A percentile compares a stretch with the other conserved stretches of the same genome.
phyloP scores from a whole-genome alignment of 1,284 basidiomycete species.

The Rhodotorula sp. region DNA sequence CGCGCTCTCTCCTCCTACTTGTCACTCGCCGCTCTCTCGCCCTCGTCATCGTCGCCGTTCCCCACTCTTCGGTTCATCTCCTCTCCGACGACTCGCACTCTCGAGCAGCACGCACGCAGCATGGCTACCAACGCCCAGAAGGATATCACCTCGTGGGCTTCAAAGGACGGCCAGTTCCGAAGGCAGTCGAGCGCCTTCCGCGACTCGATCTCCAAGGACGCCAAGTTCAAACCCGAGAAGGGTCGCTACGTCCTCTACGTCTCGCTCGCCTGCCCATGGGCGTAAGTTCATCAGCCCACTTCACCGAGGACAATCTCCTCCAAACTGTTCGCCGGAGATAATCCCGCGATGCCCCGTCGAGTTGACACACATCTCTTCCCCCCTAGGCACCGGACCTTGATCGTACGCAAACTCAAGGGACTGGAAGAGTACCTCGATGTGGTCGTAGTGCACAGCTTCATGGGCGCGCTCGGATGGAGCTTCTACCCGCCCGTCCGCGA shows the following conservation, averaged over 20 bases:
- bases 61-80: neutral
- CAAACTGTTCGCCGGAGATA: neutral
- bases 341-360: neutral
- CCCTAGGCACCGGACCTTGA: constrained; percentile 73
- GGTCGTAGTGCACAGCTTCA: constrained; percentile 77
- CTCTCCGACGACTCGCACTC: neutral
- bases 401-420: constrained; percentile 85
- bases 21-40: neutral
- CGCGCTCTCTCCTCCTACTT: neutral
- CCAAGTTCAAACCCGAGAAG: constrained; percentile 75
- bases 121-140: constrained; percentile 9
- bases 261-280: constrained; percentile 63
- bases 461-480: constrained; percentile 56
- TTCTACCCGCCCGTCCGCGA: constrained; percentile 40
- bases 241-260: constrained; percentile 89
- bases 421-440: constrained; percentile 77
- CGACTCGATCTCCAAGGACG: constrained; percentile 58
- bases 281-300: constrained; percentile 9
- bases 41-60: neutral
- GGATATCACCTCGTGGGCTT: constrained; percentile 63
- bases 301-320: constrained; percentile 35
- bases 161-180: constrained; percentile 77
- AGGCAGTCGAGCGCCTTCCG: constrained; percentile 52
- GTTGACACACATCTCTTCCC: constrained; percentile 9
- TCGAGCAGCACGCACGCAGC: neutral